Percentiles rank a stretch among this genome's conserved stretches.
phyloP scores from a whole-genome alignment of 1,284 basidiomycete species.

The Cystobasidium sp. region DNA sequence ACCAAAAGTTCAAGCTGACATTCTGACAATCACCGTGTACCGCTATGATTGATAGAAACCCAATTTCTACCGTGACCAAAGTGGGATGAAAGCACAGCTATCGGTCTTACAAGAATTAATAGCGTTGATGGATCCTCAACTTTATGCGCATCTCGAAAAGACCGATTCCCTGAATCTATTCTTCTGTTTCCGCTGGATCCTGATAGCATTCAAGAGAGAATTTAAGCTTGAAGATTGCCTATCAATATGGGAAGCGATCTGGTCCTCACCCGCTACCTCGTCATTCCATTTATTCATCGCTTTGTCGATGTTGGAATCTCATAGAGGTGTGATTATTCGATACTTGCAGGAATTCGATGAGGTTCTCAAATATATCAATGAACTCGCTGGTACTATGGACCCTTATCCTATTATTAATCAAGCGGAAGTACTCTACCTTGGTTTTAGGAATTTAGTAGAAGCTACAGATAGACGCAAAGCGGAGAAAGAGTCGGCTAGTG shows the following conservation, averaged over 20 bases:
- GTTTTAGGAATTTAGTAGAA: constrained; percentile 68
- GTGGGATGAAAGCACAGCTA: constrained; percentile 94
- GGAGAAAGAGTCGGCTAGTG: constrained; percentile 25
- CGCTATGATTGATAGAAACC: constrained; percentile 66
- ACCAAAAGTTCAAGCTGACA: no score
- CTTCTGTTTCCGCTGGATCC: constrained; percentile 88
- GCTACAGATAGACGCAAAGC: constrained; percentile 41
- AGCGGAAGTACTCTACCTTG: constrained; percentile 88
- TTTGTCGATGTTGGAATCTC: constrained; percentile 87
- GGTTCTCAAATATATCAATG: constrained; percentile 68
- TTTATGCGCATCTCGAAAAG: constrained; percentile 68
- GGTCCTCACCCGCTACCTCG: constrained; percentile 86
- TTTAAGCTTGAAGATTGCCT: constrained; percentile 88
- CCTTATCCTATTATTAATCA: constrained; percentile 87
- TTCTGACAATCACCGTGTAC: neutral
- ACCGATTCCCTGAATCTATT: constrained; percentile 91
- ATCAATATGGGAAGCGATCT: constrained; percentile 90
- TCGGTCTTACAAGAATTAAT: constrained; percentile 87
- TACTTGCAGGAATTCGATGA: constrained; percentile 79
- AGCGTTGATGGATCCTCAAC: constrained; percentile 87
- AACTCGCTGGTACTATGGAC: constrained; percentile 74
- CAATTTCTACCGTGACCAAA: constrained; percentile 95
- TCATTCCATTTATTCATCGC: constrained; percentile 93
- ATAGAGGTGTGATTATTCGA: constrained; percentile 88
- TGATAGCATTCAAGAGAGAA: constrained; percentile 84